A percentile compares a stretch with the other conserved stretches of the same genome.
These are phyloP conservation scores for Scedosporium boydii DNA, from an alignment of 2,329 filamentous ascomycete species.

Conservation along the genomic window DNA sequence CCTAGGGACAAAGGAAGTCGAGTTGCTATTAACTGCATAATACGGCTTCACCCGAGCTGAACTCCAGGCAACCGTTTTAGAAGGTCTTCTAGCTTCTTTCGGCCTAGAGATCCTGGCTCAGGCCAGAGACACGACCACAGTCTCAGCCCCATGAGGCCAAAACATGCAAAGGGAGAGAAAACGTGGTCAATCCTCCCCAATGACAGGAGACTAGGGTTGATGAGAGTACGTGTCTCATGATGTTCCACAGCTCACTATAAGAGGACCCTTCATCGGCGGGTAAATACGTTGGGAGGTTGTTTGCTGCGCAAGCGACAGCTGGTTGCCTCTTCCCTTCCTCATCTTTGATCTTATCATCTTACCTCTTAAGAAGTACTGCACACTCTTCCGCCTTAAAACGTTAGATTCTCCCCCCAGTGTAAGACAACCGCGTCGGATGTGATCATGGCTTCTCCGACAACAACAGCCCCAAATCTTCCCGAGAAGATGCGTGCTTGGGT, in stretches of 20 bases:
- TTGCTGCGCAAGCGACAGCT: background rate
- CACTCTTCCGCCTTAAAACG: background rate
- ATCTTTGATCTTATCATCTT: background rate
- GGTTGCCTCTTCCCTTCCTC: background rate
- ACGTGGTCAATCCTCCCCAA: background rate
- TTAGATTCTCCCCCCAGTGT: background rate
- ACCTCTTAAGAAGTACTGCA: background rate
- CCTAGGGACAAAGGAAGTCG: too few relatives aligned
- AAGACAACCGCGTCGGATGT: background rate
- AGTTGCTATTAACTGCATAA: background rate
- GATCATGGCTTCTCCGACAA: background rate
- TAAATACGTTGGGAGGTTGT: background rate
- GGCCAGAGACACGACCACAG: background rate
- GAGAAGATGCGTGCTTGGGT: background rate
- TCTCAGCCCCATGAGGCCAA: constrained; percentile 1
- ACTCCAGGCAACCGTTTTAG: background rate
- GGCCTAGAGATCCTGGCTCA: background rate
- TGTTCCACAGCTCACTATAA: background rate
- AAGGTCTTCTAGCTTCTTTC: background rate
- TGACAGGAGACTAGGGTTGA: background rate
- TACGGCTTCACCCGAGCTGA: background rate
- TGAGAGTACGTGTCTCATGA: background rate
- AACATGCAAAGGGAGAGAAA: background rate
- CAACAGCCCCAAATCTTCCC: background rate
- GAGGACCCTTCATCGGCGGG: background rate